Evolutionary conservation across 2,329 filamentous ascomycete genomes (phyloP), one percentile per base, ranked within the genome.

Genomic region (Chrysoporthe deuterocubensis): DNA sequence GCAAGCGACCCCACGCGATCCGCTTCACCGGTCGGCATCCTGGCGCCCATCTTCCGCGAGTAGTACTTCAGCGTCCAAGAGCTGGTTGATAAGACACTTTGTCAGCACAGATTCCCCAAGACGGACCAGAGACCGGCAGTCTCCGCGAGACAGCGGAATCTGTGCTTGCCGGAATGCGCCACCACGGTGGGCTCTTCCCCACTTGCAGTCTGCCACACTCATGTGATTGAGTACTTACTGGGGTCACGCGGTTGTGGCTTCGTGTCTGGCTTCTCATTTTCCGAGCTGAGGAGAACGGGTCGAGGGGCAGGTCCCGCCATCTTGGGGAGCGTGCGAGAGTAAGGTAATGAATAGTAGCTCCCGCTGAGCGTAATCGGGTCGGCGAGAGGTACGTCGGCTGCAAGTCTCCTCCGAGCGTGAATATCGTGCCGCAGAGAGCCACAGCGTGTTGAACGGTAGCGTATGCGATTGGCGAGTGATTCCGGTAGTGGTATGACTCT

Each of bases 181-280:
- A 42, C 8, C 50, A 43, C 57, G 57, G n/a, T 9, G 48, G 32
- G 37, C 21, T n/a, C 14, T 8, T 34, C 11, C n/a, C 13, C 21
- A 13, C 57, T 16, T 62, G 67, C 50, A 68, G 63, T 65, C 43
- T 37, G 26, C 48, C 46, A 48, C 26, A 61, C 63, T 66, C 67
- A 68, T 68, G 62, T 68, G 58, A 68, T 56, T 13, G 26, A 26
- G 40, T n/a, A 69, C 67, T 67, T 7, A 69, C 68, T 65, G 34
- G 65, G 65, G n/a, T 69, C 68, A n/a, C 50, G 52, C 9, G 65
- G 68, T 14, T 67, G 65, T 3, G 68, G 64, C 40, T 64, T 67
- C 32, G 52, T n/a, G 9, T 37, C 40, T 18, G 65, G 52, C 34
- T 62, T 60, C 54, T 37, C 26, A 21, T 46, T n/a, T 46, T 14